phyloP scores from a whole-genome alignment of 2,329 filamentous ascomycete species.

The Aspergillus jensenii region DNA sequence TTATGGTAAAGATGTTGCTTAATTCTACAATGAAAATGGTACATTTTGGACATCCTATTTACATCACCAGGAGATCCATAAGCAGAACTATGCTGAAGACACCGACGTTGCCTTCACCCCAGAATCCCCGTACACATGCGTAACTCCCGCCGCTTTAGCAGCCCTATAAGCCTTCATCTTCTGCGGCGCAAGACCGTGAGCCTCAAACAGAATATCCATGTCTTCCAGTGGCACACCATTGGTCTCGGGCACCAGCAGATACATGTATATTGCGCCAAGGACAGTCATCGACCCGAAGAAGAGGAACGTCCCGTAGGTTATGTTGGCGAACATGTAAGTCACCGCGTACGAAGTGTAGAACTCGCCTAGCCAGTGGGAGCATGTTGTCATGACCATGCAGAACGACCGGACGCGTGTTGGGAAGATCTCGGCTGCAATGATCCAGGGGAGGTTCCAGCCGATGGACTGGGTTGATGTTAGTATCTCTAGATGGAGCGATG shows the following conservation, averaged over 20 bases:
- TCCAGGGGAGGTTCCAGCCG: neutral
- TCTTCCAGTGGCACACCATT: neutral
- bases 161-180: neutral
- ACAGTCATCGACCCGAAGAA: constrained; percentile 48
- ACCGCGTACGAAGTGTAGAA: neutral
- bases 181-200: neutral
- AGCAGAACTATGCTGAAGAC: neutral
- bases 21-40: neutral
- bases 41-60: neutral
- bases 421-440: neutral
- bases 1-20: neutral
- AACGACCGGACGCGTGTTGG: neutral
- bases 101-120: neutral
- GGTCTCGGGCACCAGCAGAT: neutral
- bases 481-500: neutral
- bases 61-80: neutral
- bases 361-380: neutral
- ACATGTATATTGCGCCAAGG: neutral
- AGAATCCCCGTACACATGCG: neutral
- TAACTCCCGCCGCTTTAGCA: neutral
- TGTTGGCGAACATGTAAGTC: neutral
- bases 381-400: neutral
- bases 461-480: neutral
- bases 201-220: constrained; percentile 2
- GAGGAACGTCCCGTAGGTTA: constrained; percentile 20